phyloP scores from a whole-genome alignment of 1,284 basidiomycete genomes.

The Melampsora occidentalis region DNA sequence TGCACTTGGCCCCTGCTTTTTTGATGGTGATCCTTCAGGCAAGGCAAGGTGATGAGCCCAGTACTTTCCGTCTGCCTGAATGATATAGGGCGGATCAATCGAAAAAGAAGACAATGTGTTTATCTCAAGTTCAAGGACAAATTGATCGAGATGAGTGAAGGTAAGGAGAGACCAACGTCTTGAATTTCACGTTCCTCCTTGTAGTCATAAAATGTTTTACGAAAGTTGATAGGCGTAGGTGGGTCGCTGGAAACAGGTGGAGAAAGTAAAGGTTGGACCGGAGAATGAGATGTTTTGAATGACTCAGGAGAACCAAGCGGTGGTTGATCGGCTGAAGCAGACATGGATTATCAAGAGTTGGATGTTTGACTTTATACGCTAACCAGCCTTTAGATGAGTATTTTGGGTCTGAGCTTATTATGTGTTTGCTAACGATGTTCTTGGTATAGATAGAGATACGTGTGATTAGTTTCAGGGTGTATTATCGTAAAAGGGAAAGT shows the following conservation, averaged over 20 bases:
- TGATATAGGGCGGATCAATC: background rate
- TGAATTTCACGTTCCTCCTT: conserved; percentile 37
- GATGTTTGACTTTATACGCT: too few relatives aligned
- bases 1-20: background rate
- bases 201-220: conserved; percentile 43
- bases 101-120: conserved; percentile 12
- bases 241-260: conserved; percentile 15
- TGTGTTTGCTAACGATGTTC: too few relatives aligned
- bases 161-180: conserved; percentile 12
- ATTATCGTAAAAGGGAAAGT: too few relatives aligned
- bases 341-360: too few relatives aligned
- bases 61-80: conserved; percentile 36
- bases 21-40: background rate
- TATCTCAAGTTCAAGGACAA: background rate
- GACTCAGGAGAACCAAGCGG: too few relatives aligned
- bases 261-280: background rate
- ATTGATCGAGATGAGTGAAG: background rate
- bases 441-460: too few relatives aligned
- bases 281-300: too few relatives aligned
- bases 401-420: too few relatives aligned
- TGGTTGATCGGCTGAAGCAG: too few relatives aligned
- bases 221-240: conserved; percentile 23
- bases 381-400: too few relatives aligned
- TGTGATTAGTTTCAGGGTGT: too few relatives aligned
- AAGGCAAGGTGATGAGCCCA: conserved; percentile 37